Evolutionary conservation across 768 basidiomycete species (phyloP), one percentile per base, ranked within the genome.

Genomic region (Serendipita sp.): DNA sequence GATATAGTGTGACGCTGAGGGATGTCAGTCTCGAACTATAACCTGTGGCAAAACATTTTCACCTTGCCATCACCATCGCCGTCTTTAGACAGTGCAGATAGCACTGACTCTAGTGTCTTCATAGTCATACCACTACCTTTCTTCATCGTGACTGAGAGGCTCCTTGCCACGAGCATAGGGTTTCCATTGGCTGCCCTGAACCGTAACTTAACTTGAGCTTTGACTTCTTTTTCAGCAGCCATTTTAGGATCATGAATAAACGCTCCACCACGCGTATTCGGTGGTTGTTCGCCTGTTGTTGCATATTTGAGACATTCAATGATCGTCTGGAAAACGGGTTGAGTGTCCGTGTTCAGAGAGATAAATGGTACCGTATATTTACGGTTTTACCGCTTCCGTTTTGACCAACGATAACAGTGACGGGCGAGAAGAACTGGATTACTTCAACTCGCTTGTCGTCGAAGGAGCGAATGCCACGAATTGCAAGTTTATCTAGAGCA

Each of bases 271-370:
- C 93, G 92, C 28, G 94, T 92, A 71, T 95, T 95, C 0, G 96
- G 91, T 0, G 96, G 96, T 70, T 98, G 88, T 74, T 98, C 95
- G 34, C 96, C 96, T 0, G 96, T 99, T 0, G 96, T 96, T 10
- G 92, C 92, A 73, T 99, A 99, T 78, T 98, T 98, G 74, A 99
- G 82, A 76, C 95, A 98, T 79, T 99, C 96, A 74, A 99, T 98
- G 72, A 98, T 89, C 0, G 95, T 99, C 79, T 80, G 68, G 24
- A 4, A 15, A 15, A 10, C 16, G 34, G 41, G 34, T 45, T 18
- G 37, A n/a, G 11, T 28, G 11, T 60, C 8, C 4, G 56, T 35
- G 37, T 48, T 53, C n/a, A 44, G 28, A 37, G 2, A 41, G 41
- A 54, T 32, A 37, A 15, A n/a, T 15, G 10, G 5, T 35, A 32